These are phyloP conservation scores for Cyclotella cryptica DNA, from an alignment of 108 stramenopile genomes.

Conservation along the genomic window DNA sequence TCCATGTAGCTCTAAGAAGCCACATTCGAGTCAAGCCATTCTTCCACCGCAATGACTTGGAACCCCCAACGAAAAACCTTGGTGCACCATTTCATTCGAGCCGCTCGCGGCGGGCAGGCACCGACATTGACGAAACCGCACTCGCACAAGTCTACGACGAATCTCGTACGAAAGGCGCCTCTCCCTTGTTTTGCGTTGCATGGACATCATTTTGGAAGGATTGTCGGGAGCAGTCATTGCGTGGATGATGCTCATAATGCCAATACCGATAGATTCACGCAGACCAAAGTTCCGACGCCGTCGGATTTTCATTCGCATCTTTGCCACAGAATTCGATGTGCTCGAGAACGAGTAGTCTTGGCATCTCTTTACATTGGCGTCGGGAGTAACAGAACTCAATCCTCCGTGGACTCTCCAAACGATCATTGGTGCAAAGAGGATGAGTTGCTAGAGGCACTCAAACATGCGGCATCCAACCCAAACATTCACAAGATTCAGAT, in stretches of 20 bases:
- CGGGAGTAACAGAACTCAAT: conserved; percentile 34
- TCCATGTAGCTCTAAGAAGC: too few species aligned
- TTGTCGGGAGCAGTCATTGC: background rate
- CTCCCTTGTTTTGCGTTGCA: conserved; percentile 40
- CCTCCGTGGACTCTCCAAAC: background rate
- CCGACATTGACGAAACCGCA: background rate
- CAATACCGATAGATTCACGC: background rate
- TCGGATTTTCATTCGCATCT: conserved; percentile 72
- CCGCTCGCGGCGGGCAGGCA: conserved; percentile 43
- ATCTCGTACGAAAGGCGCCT: background rate
- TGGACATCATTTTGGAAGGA: conserved; percentile 36
- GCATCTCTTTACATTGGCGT: conserved; percentile 87
- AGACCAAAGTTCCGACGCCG: conserved; percentile 44
- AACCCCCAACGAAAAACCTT: background rate
- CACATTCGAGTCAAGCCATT: too few species aligned
- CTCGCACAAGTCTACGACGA: background rate
- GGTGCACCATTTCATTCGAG: conserved; percentile 20
- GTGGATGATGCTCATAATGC: background rate
- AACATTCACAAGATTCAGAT: conserved; percentile 56
- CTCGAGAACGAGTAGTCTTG: conserved; percentile 68
- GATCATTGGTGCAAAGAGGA: conserved; percentile 21
- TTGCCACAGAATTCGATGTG: conserved; percentile 63
- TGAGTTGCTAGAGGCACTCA: conserved; percentile 64
- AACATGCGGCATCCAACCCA: conserved; percentile 18
- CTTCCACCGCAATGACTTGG: background rate